Evolutionary conservation across 2,329 filamentous ascomycete genomes (phyloP).

Genomic region (Aspergillus puulaauensis): DNA sequence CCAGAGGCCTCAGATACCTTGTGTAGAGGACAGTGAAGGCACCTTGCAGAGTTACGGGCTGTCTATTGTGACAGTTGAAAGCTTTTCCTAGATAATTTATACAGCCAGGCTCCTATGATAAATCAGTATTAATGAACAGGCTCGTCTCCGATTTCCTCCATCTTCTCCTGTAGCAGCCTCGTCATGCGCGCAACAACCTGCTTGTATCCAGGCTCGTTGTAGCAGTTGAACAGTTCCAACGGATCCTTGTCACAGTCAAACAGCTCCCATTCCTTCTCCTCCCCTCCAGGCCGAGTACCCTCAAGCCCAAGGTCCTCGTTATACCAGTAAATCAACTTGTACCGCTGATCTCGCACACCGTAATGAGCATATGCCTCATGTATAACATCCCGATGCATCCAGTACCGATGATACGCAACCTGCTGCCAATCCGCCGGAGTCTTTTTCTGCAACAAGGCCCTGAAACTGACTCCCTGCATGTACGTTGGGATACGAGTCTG

Average conservation of each 20-base stretch:
- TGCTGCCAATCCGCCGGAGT: constrained; percentile 51
- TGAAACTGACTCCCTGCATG: constrained; percentile 54
- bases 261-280: constrained; percentile 54
- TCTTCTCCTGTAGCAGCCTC: constrained; percentile 47
- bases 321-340: constrained; percentile 60
- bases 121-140: neutral
- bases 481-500: constrained; percentile 44
- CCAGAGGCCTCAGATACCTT: too few relatives aligned
- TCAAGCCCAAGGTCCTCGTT: constrained; percentile 49
- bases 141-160: constrained; percentile 52
- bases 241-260: constrained; percentile 55
- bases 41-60: too few relatives aligned
- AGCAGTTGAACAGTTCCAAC: constrained; percentile 51
- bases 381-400: constrained; percentile 55
- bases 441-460: constrained; percentile 33
- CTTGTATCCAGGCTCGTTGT: constrained; percentile 39
- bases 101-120: too few relatives aligned
- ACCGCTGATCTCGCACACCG: constrained; percentile 51
- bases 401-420: constrained; percentile 56
- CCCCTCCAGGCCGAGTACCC: constrained; percentile 40
- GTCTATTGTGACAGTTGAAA: too few relatives aligned
- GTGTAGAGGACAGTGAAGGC: too few relatives aligned
- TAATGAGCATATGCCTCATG: constrained; percentile 55
- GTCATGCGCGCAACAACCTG: constrained; percentile 45
- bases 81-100: too few relatives aligned